A percentile compares a stretch with the other conserved stretches of the same genome.
These are phyloP conservation scores for Calonectria montana DNA, from an alignment of 2,329 filamentous ascomycete genomes.

Conservation along the genomic window DNA sequence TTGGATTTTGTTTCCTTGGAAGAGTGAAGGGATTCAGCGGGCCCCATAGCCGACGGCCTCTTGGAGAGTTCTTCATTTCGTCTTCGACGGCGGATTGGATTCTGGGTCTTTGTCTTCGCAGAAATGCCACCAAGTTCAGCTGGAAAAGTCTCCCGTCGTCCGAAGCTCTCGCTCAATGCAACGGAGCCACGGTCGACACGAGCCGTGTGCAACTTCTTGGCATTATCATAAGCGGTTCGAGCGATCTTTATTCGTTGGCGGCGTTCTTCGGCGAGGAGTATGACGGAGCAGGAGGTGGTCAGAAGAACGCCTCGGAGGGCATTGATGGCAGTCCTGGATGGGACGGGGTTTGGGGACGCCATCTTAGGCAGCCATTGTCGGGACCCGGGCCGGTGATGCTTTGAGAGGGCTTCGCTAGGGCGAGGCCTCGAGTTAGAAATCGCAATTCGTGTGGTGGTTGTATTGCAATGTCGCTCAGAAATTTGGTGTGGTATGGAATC, in stretches of 20 bases:
- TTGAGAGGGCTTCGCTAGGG: not conserved
- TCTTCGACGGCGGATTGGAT: conserved; percentile 44
- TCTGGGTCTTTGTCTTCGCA: conserved; percentile 31
- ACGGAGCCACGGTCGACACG: conserved; percentile 46
- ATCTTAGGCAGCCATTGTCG: conserved; percentile 51
- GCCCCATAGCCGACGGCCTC: not conserved
- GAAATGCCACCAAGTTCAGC: conserved; percentile 41
- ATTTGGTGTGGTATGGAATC: conserved; percentile 37
- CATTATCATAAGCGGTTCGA: conserved; percentile 63
- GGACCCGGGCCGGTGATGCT: conserved; percentile 20
- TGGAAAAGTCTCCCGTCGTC: conserved; percentile 37
- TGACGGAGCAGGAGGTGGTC: conserved; percentile 68
- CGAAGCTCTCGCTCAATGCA: conserved; percentile 41
- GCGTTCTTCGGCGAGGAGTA: conserved; percentile 66
- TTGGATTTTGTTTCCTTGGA: conserved; percentile 20
- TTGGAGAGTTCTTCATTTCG: conserved; percentile 28
- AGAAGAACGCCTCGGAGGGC: conserved; percentile 66
- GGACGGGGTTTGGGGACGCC: conserved; percentile 60
- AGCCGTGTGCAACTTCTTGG: conserved; percentile 59
- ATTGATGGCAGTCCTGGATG: conserved; percentile 66
- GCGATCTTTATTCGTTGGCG: conserved; percentile 65
- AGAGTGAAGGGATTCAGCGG: conserved; percentile 11
- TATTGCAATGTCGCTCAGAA: conserved; percentile 35
- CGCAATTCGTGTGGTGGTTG: conserved; percentile 35
- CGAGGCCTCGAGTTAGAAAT: not conserved